These are phyloP conservation scores for Monosporascus sp. DNA, from an alignment of 2,329 filamentous ascomycete genomes.

Conservation along the genomic window DNA sequence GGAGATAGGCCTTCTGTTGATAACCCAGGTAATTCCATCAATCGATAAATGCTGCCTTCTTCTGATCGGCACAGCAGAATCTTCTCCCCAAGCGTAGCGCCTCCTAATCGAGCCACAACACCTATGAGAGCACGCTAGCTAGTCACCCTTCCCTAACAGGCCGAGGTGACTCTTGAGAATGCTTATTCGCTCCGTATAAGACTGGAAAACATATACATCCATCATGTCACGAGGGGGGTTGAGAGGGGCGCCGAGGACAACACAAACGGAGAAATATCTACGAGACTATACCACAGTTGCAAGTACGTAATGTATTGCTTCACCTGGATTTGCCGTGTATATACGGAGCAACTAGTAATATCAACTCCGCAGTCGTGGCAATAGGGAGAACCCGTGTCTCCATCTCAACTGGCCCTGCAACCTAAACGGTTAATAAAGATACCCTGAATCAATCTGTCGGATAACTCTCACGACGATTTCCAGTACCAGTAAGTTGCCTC, in stretches of 20 bases:
- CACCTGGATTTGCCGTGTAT: slow-evolving; percentile 6
- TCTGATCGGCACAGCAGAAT: too few species aligned
- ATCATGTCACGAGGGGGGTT: neutral
- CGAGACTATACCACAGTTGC: slow-evolving; percentile 2
- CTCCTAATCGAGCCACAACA: too few species aligned
- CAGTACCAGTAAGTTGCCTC: neutral
- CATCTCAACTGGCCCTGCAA: too few species aligned
- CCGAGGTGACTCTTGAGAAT: too few species aligned
- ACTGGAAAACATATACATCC: too few species aligned
- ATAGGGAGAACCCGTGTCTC: too few species aligned
- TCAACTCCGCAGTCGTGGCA: neutral
- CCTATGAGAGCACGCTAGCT: too few species aligned
- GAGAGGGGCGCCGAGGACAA: neutral
- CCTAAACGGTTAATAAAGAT: neutral
- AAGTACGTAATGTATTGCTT: slow-evolving; percentile 11
- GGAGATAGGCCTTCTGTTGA: neutral
- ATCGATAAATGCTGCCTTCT: neutral
- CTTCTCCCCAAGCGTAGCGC: too few species aligned
- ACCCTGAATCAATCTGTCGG: neutral
- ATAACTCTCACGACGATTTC: neutral
- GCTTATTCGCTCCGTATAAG: too few species aligned
- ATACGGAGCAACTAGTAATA: neutral
- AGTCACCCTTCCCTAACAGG: too few species aligned
- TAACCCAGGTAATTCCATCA: neutral
- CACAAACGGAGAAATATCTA: neutral